phyloP scores from a whole-genome alignment of 805 yeast species.

The Scheffersomyces ergatensis region DNA sequence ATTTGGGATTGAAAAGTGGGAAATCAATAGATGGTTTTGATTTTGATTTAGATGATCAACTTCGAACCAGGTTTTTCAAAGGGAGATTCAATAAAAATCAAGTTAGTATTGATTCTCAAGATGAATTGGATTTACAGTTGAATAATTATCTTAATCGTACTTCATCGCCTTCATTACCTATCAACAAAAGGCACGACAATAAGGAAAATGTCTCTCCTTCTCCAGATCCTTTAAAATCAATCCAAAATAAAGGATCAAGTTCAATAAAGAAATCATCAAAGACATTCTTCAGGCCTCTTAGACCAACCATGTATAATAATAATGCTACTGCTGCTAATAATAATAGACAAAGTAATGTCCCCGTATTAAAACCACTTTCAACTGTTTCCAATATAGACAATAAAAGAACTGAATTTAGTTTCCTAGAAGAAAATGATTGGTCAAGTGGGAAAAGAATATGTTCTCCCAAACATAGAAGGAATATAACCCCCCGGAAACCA shows the following conservation, averaged over 20 bases:
- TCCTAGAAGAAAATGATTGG: constrained; percentile 2
- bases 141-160: constrained; percentile 14
- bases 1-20: constrained; percentile 13
- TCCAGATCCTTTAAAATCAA: constrained; percentile 23
- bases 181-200: constrained; percentile 10
- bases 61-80: constrained; percentile 32
- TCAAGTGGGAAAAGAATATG: constrained; percentile 43
- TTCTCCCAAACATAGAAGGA: constrained; percentile 34
- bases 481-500: constrained; percentile 28
- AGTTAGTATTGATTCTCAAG: constrained; percentile 10
- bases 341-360: constrained; percentile 16
- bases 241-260: constrained; percentile 7
- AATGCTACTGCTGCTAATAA: no score
- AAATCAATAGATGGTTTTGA: constrained; percentile 14
- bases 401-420: not conserved
- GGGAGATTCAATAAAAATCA: constrained; percentile 27
- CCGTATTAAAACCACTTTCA: constrained; percentile 25
- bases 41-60: constrained; percentile 32
- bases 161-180: not conserved
- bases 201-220: constrained; percentile 31
- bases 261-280: constrained; percentile 19
- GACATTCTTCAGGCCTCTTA: constrained; percentile 15
- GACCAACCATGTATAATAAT: constrained; percentile 5
- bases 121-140: constrained; percentile 34
- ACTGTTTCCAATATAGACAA: constrained; percentile 12